These are phyloP conservation scores for Colletotrichum limetticola DNA, from an alignment of 2,329 filamentous ascomycete genomes.

Conservation along the genomic window DNA sequence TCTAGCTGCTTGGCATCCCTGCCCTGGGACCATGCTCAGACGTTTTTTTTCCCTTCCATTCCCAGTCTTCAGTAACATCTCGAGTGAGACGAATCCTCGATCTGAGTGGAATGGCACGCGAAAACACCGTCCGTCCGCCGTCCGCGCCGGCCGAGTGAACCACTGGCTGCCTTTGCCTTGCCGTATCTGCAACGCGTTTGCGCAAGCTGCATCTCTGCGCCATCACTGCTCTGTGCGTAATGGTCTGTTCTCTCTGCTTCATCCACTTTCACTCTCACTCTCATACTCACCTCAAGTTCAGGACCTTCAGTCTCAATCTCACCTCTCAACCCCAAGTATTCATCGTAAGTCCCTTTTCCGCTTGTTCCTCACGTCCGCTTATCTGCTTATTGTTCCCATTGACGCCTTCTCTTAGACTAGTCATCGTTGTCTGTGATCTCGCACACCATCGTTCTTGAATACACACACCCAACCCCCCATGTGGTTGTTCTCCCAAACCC, in stretches of 20 bases:
- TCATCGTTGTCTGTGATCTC: not conserved
- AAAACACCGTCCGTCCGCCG: too few relatives aligned
- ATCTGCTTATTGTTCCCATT: not conserved
- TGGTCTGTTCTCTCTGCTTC: conserved; percentile 8
- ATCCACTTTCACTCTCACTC: not conserved
- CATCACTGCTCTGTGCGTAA: conserved; percentile 7
- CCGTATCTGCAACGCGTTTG: not conserved
- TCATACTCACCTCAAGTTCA: not conserved
- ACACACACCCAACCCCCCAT: not conserved
- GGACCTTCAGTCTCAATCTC: not conserved
- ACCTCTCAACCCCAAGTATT: not conserved
- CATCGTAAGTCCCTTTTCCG: not conserved
- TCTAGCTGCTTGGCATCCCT: conserved; percentile 30
- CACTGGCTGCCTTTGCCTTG: not conserved
- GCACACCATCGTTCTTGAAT: not conserved
- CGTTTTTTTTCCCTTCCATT: not conserved
- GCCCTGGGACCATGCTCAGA: conserved; percentile 30
- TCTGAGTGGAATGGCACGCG: not conserved
- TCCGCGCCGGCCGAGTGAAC: not conserved
- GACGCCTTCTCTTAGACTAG: not conserved
- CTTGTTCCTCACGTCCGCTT: not conserved
- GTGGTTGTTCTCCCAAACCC: not conserved
- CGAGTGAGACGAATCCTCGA: not conserved
- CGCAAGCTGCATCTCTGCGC: not conserved
- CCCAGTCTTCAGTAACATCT: not conserved